Evolutionary conservation across 2,329 filamentous ascomycete genomes (phyloP).

Genomic region (Tolypocladium cylindrosporum): DNA sequence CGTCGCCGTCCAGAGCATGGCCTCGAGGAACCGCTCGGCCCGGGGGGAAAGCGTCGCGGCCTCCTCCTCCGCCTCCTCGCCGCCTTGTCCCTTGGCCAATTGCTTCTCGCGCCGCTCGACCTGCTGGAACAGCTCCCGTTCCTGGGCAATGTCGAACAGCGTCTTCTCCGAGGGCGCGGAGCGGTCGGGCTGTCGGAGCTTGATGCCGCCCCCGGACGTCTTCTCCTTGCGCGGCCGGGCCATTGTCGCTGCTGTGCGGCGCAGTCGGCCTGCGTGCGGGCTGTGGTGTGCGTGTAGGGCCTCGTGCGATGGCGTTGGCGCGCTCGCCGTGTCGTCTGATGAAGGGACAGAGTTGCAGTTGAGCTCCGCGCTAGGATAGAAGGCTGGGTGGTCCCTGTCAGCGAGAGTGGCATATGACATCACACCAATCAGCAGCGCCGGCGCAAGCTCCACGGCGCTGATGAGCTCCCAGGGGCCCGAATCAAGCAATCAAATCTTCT

Average conservation of each 20-base stretch:
- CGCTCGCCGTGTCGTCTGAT: neutral
- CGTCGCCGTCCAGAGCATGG: slow-evolving; percentile 48
- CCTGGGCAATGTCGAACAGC: slow-evolving; percentile 61
- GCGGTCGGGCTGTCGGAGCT: slow-evolving; percentile 60
- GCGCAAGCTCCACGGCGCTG: neutral
- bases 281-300: neutral
- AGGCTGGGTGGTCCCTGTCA: neutral
- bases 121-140: slow-evolving; percentile 47
- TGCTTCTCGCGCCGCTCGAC: slow-evolving; percentile 29
- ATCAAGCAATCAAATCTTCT: neutral
- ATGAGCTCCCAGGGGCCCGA: neutral
- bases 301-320: neutral
- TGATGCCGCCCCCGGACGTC: slow-evolving; percentile 39
- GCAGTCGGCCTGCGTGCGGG: neutral
- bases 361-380: neutral
- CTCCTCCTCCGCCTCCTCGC: slow-evolving; percentile 16
- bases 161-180: slow-evolving; percentile 53
- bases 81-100: slow-evolving; percentile 12
- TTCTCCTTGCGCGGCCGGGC: slow-evolving; percentile 39
- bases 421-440: neutral
- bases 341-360: neutral
- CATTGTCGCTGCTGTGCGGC: slow-evolving; percentile 20
- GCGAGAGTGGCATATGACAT: neutral
- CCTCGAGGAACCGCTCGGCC: slow-evolving; percentile 43
- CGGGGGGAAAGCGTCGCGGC: slow-evolving; percentile 27